Evolutionary conservation across 768 basidiomycete genomes (phyloP).

Genomic region (Jaapia argillacea): DNA sequence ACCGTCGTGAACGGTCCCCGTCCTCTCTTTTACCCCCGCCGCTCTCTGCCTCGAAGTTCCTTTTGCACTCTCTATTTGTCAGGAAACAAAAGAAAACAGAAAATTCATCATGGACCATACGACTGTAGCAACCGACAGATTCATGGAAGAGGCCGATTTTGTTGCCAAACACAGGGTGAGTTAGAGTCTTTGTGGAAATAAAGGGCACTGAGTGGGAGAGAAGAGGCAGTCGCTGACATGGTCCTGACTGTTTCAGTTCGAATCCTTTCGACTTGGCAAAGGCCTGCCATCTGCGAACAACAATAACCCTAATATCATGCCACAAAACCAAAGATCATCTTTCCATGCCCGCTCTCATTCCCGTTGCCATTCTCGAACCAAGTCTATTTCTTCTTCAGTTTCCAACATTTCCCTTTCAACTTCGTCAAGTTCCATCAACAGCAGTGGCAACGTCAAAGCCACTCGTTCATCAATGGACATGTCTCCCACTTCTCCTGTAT

Average conservation of each 20-base stretch:
- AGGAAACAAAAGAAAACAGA: constrained; percentile 15
- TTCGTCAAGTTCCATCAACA: constrained; percentile 24
- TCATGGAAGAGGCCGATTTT: constrained; percentile 21
- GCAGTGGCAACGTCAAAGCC: constrained; percentile 5
- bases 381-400: constrained; percentile 30
- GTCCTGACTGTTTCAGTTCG: constrained; percentile 58
- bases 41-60: constrained; percentile 22
- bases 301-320: constrained; percentile 25
- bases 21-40: constrained; percentile 26
- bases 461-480: constrained; percentile 23
- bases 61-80: constrained; percentile 27
- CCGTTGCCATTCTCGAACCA: constrained; percentile 67
- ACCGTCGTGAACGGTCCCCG: constrained; percentile 18
- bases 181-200: constrained; percentile 1
- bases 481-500: constrained; percentile 26
- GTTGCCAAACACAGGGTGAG: constrained; percentile 35
- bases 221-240: no score
- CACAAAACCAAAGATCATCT: constrained; percentile 25
- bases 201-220: no score
- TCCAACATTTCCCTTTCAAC: constrained; percentile 31
- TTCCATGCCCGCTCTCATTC: constrained; percentile 60
- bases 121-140: constrained; percentile 16
- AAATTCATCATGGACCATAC: constrained; percentile 29
- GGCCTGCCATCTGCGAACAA: constrained; percentile 20
- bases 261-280: constrained; percentile 61